These are phyloP conservation scores for Meira nashicola DNA, from an alignment of 1,284 basidiomycete species.

Conservation along the genomic window DNA sequence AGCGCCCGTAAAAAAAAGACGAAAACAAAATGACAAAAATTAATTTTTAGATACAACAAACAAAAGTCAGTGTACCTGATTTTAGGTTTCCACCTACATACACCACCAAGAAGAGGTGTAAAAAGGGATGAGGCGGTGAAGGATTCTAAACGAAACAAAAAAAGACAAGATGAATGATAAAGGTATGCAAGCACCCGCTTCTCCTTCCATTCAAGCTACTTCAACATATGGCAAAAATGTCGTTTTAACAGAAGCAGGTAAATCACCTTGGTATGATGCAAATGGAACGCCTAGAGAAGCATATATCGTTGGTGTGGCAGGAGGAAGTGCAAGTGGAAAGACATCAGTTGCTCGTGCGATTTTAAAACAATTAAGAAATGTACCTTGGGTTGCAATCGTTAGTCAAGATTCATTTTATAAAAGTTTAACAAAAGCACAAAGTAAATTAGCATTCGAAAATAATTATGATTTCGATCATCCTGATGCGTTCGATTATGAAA, in stretches of 20 bases:
- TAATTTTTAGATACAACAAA: no score
- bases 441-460: conserved; percentile 74
- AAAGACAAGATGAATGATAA: no score
- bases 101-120: no score
- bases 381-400: conserved; percentile 48
- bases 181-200: no score
- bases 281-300: conserved; percentile 62
- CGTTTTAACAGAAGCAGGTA: conserved; percentile 37
- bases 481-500: conserved; percentile 80
- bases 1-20: no score
- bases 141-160: no score
- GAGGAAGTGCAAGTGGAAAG: conserved; percentile 90
- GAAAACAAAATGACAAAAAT: no score
- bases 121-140: no score
- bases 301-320: conserved; percentile 90
- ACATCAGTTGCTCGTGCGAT: conserved; percentile 57
- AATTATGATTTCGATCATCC: conserved; percentile 90
- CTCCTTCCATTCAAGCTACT: background rate
- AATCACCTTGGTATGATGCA: conserved; percentile 62
- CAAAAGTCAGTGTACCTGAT: no score
- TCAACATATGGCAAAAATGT: conserved; percentile 30
- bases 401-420: conserved; percentile 89
- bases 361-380: conserved; percentile 39
- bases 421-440: conserved; percentile 69
- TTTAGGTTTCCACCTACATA: no score